A percentile compares a stretch with the other conserved stretches of the same genome.
These are phyloP conservation scores for Holtermanniella nyarrowii DNA, from an alignment of 768 basidiomycete species.

Conservation along the genomic window DNA sequence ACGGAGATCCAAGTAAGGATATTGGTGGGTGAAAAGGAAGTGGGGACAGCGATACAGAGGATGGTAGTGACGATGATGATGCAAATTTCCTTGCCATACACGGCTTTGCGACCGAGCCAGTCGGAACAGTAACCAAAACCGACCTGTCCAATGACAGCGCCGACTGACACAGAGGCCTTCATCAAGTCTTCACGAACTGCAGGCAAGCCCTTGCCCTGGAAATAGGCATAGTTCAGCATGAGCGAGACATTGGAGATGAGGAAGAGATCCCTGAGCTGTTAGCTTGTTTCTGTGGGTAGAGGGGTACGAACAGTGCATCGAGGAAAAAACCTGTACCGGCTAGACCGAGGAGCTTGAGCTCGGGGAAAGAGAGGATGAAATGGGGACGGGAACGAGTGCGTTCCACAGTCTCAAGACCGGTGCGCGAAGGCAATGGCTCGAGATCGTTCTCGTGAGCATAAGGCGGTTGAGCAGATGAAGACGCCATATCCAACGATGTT, in stretches of 20 bases:
- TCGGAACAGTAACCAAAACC: slow-evolving; percentile 52
- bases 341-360: slow-evolving; percentile 55
- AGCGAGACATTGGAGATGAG: slow-evolving; percentile 52
- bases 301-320: slow-evolving; percentile 47
- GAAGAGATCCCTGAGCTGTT: slow-evolving; percentile 58
- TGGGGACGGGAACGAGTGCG: background rate
- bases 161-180: slow-evolving; percentile 62
- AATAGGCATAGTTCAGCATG: slow-evolving; percentile 1
- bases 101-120: slow-evolving; percentile 56
- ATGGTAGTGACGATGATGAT: slow-evolving; percentile 62
- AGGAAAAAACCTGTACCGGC: slow-evolving; percentile 63
- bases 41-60: slow-evolving; percentile 56
- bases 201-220: slow-evolving; percentile 34
- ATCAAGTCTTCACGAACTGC: slow-evolving; percentile 52
- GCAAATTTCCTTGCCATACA: slow-evolving; percentile 70
- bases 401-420: background rate
- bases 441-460: background rate
- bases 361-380: slow-evolving; percentile 44
- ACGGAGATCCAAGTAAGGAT: slow-evolving; percentile 54
- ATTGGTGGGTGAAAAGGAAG: slow-evolving; percentile 46
- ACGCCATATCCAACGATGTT: background rate
- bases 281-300: background rate
- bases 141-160: slow-evolving; percentile 47
- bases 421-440: background rate
- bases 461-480: background rate